These are phyloP conservation scores for Paradendryphiella salina DNA, from an alignment of 2,329 filamentous ascomycete genomes.

Conservation along the genomic window DNA sequence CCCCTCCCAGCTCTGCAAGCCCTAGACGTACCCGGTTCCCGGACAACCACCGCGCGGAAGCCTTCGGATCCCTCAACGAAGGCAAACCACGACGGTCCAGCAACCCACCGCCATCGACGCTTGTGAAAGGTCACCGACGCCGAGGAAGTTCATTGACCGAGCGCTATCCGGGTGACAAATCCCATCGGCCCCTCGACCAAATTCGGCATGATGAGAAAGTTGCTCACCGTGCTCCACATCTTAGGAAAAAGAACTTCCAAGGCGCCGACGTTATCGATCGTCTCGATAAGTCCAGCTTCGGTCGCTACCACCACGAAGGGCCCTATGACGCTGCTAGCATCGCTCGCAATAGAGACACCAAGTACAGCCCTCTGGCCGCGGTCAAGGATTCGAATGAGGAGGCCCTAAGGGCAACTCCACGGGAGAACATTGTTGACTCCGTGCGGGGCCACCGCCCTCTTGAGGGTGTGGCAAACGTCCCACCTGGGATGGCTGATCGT, in stretches of 20 bases:
- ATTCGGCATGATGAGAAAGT: slow-evolving; percentile 64
- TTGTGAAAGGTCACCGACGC: slow-evolving; percentile 24
- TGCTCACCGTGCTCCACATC: slow-evolving; percentile 68
- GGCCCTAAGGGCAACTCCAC: slow-evolving; percentile 78
- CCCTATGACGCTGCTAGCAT: slow-evolving; percentile 84
- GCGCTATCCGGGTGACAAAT: slow-evolving; percentile 66
- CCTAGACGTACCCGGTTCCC: slow-evolving; percentile 51
- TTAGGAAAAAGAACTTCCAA: slow-evolving; percentile 66
- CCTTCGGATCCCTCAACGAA: slow-evolving; percentile 37
- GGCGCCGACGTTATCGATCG: slow-evolving; percentile 78
- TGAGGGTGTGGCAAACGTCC: slow-evolving; percentile 76
- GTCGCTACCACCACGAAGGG: slow-evolving; percentile 82
- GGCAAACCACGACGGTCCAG: slow-evolving; percentile 42
- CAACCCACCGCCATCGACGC: slow-evolving; percentile 29
- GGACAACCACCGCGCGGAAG: slow-evolving; percentile 37
- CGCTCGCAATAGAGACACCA: slow-evolving; percentile 68
- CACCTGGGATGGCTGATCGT: slow-evolving; percentile 69
- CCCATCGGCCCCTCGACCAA: slow-evolving; percentile 68
- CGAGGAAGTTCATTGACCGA: slow-evolving; percentile 59
- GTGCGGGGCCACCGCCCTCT: slow-evolving; percentile 74
- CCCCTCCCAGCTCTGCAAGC: slow-evolving; percentile 60
- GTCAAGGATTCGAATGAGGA: slow-evolving; percentile 72
- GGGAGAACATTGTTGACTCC: slow-evolving; percentile 75
- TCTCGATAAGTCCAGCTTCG: slow-evolving; percentile 68
- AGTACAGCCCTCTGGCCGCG: slow-evolving; percentile 73